These are phyloP conservation scores for Aquilaria yunnanensis DNA, from an alignment of 345 rosid genomes.

Conservation along the genomic window DNA sequence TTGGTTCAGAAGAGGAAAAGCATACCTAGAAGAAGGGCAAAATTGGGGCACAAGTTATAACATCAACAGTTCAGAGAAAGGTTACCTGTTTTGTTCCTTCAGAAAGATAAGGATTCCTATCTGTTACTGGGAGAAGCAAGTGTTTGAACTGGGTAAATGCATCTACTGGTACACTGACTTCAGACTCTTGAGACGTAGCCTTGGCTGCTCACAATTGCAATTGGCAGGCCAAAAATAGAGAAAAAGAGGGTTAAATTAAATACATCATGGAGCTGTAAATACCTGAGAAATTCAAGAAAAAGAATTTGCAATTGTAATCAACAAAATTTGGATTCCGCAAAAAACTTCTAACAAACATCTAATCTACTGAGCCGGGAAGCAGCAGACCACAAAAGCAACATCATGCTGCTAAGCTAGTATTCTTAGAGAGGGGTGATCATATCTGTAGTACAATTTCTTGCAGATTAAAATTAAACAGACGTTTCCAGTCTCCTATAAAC, in stretches of 20 bases:
- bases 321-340: background rate
- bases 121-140: conserved; percentile 75
- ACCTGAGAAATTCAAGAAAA: background rate
- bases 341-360: background rate
- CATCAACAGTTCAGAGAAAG: conserved; percentile 4
- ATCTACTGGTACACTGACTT: conserved; percentile 44
- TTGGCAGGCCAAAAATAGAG: conserved; percentile 1
- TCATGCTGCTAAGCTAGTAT: background rate
- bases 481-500: too few species aligned
- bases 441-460: too few species aligned
- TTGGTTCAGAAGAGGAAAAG: background rate
- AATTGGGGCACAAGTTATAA: background rate
- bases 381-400: background rate
- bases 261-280: background rate
- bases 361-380: background rate
- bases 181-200: conserved; percentile 54
- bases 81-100: conserved; percentile 91
- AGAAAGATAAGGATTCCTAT: conserved; percentile 76
- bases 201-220: conserved; percentile 32
- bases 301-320: conserved; percentile 3
- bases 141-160: conserved; percentile 60
- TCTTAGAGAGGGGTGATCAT: too few species aligned
- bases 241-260: background rate
- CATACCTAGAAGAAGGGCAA: background rate
- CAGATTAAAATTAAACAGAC: too few species aligned